Base-by-base conservation (phyloP, 495 filamentous ascomycete genomes). In the Xanthoparmelia taractica region DNA sequence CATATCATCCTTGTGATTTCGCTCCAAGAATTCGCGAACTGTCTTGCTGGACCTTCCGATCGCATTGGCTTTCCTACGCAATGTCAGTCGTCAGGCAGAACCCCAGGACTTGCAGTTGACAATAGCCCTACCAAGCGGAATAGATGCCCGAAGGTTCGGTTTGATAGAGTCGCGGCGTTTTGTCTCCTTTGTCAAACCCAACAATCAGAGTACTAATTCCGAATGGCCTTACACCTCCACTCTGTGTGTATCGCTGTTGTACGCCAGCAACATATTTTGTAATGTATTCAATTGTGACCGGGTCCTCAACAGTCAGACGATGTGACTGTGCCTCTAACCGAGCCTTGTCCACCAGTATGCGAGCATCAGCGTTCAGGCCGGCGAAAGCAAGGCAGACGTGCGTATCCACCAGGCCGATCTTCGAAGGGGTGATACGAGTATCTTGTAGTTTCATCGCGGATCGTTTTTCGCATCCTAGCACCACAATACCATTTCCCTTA, bases 401-500 rank as follows among this genome's bases (percentile, higher is more conserved):
- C 68, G 85, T 89, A 76, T 98, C 94, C 70, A 98, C 82, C 58
- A 95, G 82, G 50, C 90, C 89, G 75, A 98, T 96, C 81, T 98
- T 98, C 60, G 92, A 97, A 33, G 94, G 94, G 34, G 94, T 98
- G 79, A 98, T 98, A 68, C 94, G 90, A 56, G 94, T 97, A 77
- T 98, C 94, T 84, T 98, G 94, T 27, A 98, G 86, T 76, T 98
- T 98, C 87, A 98, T 96, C 15, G 94, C 95, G 15, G 94, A 97
- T 62, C 93, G 85, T 81, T 98, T 98, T 79, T 98, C 94, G 80
- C 94, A 98, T 62, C 94, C 94, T 33, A 98, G 81, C 13, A 98
- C 94, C 13, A 97, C 94, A 67, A 97, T 90, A 73, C 93, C 88
- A 66, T 84, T 82, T 73, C 94, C 94, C 80, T 98, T 98, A 66